Base-by-base conservation (phyloP, 163 green algal genomes). In the Prototheca wickerhamii region DNA sequence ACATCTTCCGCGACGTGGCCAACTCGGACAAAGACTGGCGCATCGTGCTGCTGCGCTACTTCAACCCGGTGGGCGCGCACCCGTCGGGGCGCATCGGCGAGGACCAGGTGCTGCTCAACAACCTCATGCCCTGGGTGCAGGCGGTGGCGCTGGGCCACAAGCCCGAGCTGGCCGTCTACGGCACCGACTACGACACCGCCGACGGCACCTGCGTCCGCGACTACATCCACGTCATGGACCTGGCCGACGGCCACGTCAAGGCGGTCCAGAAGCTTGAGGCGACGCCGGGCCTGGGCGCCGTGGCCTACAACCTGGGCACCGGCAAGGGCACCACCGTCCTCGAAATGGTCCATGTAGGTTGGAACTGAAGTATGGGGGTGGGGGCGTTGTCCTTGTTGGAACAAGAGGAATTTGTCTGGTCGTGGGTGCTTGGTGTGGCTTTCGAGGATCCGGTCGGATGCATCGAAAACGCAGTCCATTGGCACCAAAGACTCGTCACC, bases 181-280 rank as follows among this genome's bases (percentile, higher is more conserved):
- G 93, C 46, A 84, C 69, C 35, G 91, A 98, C 75, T 98, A 99
- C 82, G 74, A 75, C n/a, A 99, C 93, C 0, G 76, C 74, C 7
- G 93, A 99, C 65, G 93, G 93, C 64, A 99, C 90, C 15, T 88
- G 84, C 49, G 78, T 98, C 52, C 82, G 91, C 32, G 93, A 98
- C 77, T 99, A 98, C 85, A 98, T 98, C 74, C 92, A 98, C 70
- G 92, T 98, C 25, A 90, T 96, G 79, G 93, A 99, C 81, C 76
- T 99, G 43, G 92, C 87, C 8, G 84, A 87, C 37, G 80, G 76
- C 4, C 81, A 88, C 60, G 73, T 85, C 54, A 61, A 64, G 0
- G 78, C 79, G 18, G 58, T 88, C 23, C 56, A 76, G 60, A 89
- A 88, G 69, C 62, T 87, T 60, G 68, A 86, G 42, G 52, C 54